Evolutionary conservation across 2,329 filamentous ascomycete species (phyloP).

Genomic region (Penicillium sp.): DNA sequence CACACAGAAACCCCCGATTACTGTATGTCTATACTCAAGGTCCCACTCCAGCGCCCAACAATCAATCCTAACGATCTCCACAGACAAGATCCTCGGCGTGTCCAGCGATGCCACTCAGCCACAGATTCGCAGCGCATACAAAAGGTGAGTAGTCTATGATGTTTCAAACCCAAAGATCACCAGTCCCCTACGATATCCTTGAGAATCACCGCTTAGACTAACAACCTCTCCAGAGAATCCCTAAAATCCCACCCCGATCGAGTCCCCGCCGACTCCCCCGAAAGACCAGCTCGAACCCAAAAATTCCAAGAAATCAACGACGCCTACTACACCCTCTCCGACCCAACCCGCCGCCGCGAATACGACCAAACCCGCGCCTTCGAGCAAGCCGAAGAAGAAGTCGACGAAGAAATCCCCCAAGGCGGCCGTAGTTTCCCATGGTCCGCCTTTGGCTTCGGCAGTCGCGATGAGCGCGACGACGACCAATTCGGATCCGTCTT

Average conservation of each 20-base stretch:
- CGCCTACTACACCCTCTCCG: conserved; percentile 89
- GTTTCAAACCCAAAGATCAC: too few species aligned
- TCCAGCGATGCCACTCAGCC: conserved; percentile 75
- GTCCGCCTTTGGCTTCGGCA: conserved; percentile 70
- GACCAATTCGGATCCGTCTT: conserved; percentile 89
- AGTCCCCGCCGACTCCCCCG: conserved; percentile 80
- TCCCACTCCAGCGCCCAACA: neutral
- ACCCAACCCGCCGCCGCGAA: conserved; percentile 75
- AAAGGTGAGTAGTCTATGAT: conserved; percentile 63
- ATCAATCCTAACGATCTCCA: conserved; percentile 14
- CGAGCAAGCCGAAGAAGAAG: conserved; percentile 51
- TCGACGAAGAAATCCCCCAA: conserved; percentile 59
- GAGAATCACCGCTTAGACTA: neutral
- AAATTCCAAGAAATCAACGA: conserved; percentile 93
- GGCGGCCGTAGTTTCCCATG: conserved; percentile 70
- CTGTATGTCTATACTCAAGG: conserved; percentile 41
- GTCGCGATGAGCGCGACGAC: conserved; percentile 54
- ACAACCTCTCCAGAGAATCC: conserved; percentile 67
- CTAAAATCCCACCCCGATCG: conserved; percentile 94
- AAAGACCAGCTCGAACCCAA: conserved; percentile 79
- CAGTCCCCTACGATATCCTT: neutral
- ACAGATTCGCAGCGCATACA: conserved; percentile 93
- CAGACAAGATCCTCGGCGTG: conserved; percentile 77
- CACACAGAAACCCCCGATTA: conserved; percentile 45
- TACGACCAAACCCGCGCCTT: conserved; percentile 76